These are phyloP conservation scores for Entophlyctis luteolus DNA, from an alignment of 192 early-diverging fungal genomes.

Conservation along the genomic window DNA sequence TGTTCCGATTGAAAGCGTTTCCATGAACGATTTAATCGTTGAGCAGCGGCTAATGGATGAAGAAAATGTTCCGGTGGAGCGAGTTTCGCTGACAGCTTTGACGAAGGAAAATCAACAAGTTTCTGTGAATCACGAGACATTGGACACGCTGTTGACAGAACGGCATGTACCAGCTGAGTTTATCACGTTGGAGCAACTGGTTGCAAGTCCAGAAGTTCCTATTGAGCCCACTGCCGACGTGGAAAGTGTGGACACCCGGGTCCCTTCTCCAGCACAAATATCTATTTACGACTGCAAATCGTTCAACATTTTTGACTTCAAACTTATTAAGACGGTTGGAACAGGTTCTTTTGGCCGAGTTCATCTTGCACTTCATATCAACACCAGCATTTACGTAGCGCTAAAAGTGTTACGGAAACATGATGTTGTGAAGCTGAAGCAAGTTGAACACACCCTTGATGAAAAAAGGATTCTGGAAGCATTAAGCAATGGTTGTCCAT, in stretches of 20 bases:
- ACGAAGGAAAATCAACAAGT: too few species aligned
- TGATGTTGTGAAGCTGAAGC: conserved; percentile 69
- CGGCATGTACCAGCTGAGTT: conserved; percentile 1
- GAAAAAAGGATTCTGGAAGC: conserved; percentile 74
- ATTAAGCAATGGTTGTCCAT: conserved; percentile 60
- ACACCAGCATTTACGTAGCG: conserved; percentile 44
- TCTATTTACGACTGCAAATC: conserved; percentile 6
- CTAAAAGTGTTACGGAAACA: conserved; percentile 76
- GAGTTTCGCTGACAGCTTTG: too few species aligned
- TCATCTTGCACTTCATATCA: conserved; percentile 68
- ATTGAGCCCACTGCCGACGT: background rate
- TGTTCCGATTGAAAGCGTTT: conserved; percentile 14
- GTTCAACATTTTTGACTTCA: conserved; percentile 22
- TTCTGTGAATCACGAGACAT: background rate
- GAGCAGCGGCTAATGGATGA: too few species aligned
- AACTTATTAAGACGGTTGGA: conserved; percentile 42
- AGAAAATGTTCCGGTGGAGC: background rate
- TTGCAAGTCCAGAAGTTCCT: background rate
- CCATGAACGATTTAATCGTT: conserved; percentile 3
- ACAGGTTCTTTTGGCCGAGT: conserved; percentile 89
- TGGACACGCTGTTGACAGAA: background rate
- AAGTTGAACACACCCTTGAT: conserved; percentile 70
- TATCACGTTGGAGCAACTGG: background rate
- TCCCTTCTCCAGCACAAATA: background rate
- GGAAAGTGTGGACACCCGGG: background rate